Percentiles rank a stretch among this genome's conserved stretches.
Evolutionary conservation across 768 basidiomycete genomes (phyloP).

Genomic region (Leccinellum albellum): DNA sequence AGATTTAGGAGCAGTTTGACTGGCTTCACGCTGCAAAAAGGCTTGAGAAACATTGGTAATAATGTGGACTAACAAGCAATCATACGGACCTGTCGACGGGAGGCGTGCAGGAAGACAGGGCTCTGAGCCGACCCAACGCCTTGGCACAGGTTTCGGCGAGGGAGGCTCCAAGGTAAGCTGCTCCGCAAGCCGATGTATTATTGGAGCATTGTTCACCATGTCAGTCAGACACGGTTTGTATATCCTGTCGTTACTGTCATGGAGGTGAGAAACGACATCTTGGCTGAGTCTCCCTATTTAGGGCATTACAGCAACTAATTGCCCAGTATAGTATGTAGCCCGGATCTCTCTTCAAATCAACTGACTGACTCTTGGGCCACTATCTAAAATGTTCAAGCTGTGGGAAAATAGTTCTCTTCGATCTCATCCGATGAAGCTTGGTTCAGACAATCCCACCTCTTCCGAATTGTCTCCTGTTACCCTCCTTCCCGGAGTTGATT

Average conservation of each 20-base stretch:
- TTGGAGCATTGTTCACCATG: conserved; percentile 53
- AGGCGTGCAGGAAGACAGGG: conserved; percentile 68
- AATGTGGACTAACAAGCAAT: conserved; percentile 1
- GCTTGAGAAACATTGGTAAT: conserved; percentile 40
- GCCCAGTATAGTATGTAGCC: background rate
- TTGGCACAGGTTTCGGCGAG: conserved; percentile 24
- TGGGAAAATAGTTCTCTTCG: conserved; percentile 19
- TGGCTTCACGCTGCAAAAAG: conserved; percentile 71
- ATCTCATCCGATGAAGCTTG: background rate
- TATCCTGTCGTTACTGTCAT: conserved; percentile 7
- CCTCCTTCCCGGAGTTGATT: background rate
- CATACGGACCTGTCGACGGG: conserved; percentile 55
- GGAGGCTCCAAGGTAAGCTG: conserved; percentile 18
- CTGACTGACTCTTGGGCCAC: no score
- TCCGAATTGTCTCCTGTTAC: conserved; percentile 14
- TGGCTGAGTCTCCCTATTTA: conserved; percentile 3
- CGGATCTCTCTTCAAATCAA: background rate
- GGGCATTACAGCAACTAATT: background rate
- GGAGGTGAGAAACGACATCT: conserved; percentile 5
- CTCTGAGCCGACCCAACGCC: conserved; percentile 43
- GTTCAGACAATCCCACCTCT: conserved; percentile 18
- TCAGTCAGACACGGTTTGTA: conserved; percentile 9
- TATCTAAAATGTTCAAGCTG: conserved; percentile 15
- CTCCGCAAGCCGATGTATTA: conserved; percentile 29
- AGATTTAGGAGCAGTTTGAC: conserved; percentile 51